phyloP scores from a whole-genome alignment of 148 eudicot species.

The Nepenthes mirabilis region DNA sequence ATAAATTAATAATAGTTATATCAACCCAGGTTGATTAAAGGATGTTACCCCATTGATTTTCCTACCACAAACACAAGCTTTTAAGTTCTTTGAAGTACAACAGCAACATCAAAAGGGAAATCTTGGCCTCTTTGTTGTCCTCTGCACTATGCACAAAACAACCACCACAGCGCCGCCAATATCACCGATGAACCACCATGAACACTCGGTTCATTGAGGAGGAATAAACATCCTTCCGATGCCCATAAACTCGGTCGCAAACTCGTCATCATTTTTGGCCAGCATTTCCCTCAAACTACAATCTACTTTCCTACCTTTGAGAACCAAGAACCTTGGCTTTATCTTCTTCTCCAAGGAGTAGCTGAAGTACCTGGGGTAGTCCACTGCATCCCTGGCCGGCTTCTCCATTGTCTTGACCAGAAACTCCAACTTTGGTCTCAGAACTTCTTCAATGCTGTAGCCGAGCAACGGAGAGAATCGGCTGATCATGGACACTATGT shows the following conservation, averaged over 20 bases:
- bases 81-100: no score
- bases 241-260: constrained; percentile 44
- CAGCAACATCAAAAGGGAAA: no score
- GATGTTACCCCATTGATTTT: no score
- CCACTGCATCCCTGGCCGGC: constrained; percentile 48
- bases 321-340: constrained; percentile 54
- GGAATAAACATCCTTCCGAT: constrained; percentile 9
- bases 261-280: constrained; percentile 79
- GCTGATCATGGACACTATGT: constrained; percentile 57
- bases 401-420: constrained; percentile 52
- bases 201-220: neutral
- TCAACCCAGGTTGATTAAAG: no score
- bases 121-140: no score
- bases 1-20: no score
- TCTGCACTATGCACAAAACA: no score
- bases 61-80: no score
- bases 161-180: no score
- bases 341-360: constrained; percentile 85
- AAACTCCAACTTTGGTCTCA: constrained; percentile 67
- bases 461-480: constrained; percentile 76
- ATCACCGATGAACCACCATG: no score
- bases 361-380: constrained; percentile 85
- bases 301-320: constrained; percentile 24
- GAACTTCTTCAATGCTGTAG: constrained; percentile 55
- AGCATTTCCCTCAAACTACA: constrained; percentile 71